Conservation (phyloP, 225 moss, liverwort and hornwort species). For the Bryum argenteum region DNA sequence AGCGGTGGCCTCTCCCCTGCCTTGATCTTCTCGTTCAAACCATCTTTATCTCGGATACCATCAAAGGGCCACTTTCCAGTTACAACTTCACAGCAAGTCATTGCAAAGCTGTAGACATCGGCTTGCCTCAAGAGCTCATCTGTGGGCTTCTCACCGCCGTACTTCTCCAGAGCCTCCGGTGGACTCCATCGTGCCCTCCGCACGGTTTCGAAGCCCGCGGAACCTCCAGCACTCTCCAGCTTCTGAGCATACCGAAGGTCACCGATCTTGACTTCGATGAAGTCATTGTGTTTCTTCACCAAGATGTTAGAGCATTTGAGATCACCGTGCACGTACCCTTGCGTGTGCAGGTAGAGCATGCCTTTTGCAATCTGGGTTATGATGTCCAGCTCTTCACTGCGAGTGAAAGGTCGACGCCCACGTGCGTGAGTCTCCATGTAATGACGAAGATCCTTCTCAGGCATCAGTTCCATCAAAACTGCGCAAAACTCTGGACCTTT, state of each 20-base stretch:
- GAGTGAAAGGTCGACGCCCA: too few relatives aligned
- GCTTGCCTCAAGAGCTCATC: neutral
- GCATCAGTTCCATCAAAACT: too few relatives aligned
- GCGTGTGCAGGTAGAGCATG: neutral
- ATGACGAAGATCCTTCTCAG: too few relatives aligned
- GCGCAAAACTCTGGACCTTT: too few relatives aligned
- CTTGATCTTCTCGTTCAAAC: neutral
- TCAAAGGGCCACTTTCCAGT: conserved; percentile 13
- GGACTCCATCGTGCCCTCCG: conserved; percentile 29
- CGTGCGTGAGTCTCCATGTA: too few relatives aligned
- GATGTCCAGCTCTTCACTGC: neutral
- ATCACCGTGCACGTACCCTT: neutral
- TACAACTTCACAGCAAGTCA: conserved; percentile 16
- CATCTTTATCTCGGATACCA: neutral
- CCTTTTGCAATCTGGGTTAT: neutral
- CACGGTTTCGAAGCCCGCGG: too few relatives aligned
- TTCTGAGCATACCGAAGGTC: too few relatives aligned
- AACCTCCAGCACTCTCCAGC: too few relatives aligned
- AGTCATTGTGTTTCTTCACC: neutral
- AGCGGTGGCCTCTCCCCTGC: conserved; percentile 23
- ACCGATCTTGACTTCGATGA: neutral
- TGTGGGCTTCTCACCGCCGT: neutral
- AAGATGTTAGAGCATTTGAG: neutral
- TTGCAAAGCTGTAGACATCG: conserved; percentile 20
- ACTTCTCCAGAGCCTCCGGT: conserved; percentile 14